Conservation (phyloP, 2,329 filamentous ascomycete species). For the Paraconiothyrium sp. region DNA sequence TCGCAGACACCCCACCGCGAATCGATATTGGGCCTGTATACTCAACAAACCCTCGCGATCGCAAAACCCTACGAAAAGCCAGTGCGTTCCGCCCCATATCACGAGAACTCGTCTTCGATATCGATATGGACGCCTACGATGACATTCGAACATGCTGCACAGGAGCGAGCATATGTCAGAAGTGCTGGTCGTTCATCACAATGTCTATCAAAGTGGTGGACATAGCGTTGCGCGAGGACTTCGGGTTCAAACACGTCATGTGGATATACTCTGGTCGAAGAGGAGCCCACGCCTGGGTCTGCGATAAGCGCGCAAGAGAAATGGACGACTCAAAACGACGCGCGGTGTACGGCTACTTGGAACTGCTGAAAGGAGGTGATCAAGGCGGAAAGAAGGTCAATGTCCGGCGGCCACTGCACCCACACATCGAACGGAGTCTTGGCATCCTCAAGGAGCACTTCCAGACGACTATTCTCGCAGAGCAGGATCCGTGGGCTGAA, state of each 20-base stretch:
- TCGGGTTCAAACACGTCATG: slow-evolving; percentile 95
- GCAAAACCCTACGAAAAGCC: slow-evolving; percentile 84
- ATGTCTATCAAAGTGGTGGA: slow-evolving; percentile 98
- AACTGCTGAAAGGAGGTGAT: slow-evolving; percentile 85
- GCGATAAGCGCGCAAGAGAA: slow-evolving; percentile 83
- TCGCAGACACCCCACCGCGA: slow-evolving; percentile 86
- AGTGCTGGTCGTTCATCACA: slow-evolving; percentile 96
- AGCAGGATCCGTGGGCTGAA: slow-evolving; percentile 85
- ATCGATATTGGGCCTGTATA: slow-evolving; percentile 99
- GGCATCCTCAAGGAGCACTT: slow-evolving; percentile 87
- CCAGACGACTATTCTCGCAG: slow-evolving; percentile 78
- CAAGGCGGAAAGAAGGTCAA: slow-evolving; percentile 90
- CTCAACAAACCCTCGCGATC: slow-evolving; percentile 89
- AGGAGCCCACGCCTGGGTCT: slow-evolving; percentile 98
- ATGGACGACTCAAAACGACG: slow-evolving; percentile 87
- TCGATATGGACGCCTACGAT: slow-evolving; percentile 99
- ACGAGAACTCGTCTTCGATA: slow-evolving; percentile 98
- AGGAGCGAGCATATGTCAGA: slow-evolving; percentile 90
- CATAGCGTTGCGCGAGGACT: slow-evolving; percentile 86
- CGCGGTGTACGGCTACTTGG: slow-evolving; percentile 88
- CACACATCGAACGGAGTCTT: slow-evolving; percentile 86
- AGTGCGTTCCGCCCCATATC: slow-evolving; percentile 84
- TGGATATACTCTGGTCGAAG: slow-evolving; percentile 98
- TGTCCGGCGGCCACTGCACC: slow-evolving; percentile 83
- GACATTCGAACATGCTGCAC: slow-evolving; percentile 94